phyloP scores from a whole-genome alignment of 2,329 filamentous ascomycete species.

The Aspergillus sp. region DNA sequence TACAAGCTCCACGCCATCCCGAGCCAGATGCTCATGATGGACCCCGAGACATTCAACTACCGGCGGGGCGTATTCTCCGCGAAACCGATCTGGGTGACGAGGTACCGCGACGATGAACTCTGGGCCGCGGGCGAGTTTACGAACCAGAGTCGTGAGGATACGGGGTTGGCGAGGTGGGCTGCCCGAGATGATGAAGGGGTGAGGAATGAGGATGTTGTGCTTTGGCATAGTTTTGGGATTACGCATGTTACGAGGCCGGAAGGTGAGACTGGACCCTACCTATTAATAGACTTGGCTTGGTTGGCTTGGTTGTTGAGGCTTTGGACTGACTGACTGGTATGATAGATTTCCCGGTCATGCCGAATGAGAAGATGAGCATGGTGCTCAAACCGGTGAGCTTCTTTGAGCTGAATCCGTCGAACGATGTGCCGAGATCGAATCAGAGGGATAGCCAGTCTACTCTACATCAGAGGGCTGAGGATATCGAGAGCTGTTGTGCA shows the following conservation, averaged over 20 bases:
- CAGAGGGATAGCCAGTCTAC: slow-evolving; percentile 43
- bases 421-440: slow-evolving; percentile 45
- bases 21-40: slow-evolving; percentile 28
- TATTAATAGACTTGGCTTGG: no score
- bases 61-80: slow-evolving; percentile 47
- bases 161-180: slow-evolving; percentile 55
- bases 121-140: slow-evolving; percentile 55
- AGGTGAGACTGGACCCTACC: no score
- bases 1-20: slow-evolving; percentile 42
- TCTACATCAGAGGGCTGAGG: slow-evolving; percentile 26
- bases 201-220: slow-evolving; percentile 45
- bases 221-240: slow-evolving; percentile 51
- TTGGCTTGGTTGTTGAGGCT: no score
- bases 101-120: slow-evolving; percentile 53
- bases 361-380: slow-evolving; percentile 53
- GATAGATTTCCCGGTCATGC: slow-evolving; percentile 70
- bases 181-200: slow-evolving; percentile 45
- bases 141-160: slow-evolving; percentile 52
- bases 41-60: slow-evolving; percentile 32
- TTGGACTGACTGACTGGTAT: slow-evolving; percentile 25
- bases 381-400: slow-evolving; percentile 52
- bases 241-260: slow-evolving; percentile 59
- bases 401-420: slow-evolving; percentile 51
- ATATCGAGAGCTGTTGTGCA: no score
- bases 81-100: slow-evolving; percentile 56